phyloP scores from a whole-genome alignment of 2,329 filamentous ascomycete genomes.

The Exophiala viscosa region DNA sequence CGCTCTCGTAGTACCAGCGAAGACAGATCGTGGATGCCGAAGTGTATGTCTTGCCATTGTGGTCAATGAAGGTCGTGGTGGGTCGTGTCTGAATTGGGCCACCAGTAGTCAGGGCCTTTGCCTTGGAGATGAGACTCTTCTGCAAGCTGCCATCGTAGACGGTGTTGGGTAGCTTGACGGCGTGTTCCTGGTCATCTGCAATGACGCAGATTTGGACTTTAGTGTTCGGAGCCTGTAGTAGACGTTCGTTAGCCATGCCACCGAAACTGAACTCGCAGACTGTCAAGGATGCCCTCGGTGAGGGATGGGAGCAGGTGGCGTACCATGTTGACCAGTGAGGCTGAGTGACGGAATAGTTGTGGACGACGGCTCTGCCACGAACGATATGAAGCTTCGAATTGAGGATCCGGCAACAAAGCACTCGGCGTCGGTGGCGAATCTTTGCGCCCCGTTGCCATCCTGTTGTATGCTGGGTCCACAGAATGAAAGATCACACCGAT shows the following conservation, averaged over 20 bases:
- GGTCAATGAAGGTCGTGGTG: slow-evolving; percentile 13
- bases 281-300: background rate
- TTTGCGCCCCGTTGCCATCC: slow-evolving; percentile 16
- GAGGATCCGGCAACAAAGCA: slow-evolving; percentile 9
- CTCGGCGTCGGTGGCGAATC: slow-evolving; percentile 6
- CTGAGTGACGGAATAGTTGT: slow-evolving; percentile 20
- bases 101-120: slow-evolving; percentile 16
- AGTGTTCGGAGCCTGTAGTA: slow-evolving; percentile 10
- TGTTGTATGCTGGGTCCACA: background rate
- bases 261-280: background rate
- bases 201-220: slow-evolving; percentile 18
- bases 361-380: slow-evolving; percentile 22
- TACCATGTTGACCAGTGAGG: slow-evolving; percentile 16
- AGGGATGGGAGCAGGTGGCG: background rate
- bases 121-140: slow-evolving; percentile 19
- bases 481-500: slow-evolving; percentile 2
- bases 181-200: slow-evolving; percentile 21
- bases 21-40: slow-evolving; percentile 17
- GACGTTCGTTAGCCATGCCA: background rate
- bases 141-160: slow-evolving; percentile 7
- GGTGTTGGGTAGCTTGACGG: slow-evolving; percentile 16
- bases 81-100: slow-evolving; percentile 6
- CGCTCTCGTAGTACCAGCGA: slow-evolving; percentile 23
- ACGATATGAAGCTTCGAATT: slow-evolving; percentile 22
- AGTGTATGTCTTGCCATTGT: slow-evolving; percentile 8